These are phyloP conservation scores for Agastache rugosa DNA, from an alignment of 257 asterid species.

Conservation along the genomic window DNA sequence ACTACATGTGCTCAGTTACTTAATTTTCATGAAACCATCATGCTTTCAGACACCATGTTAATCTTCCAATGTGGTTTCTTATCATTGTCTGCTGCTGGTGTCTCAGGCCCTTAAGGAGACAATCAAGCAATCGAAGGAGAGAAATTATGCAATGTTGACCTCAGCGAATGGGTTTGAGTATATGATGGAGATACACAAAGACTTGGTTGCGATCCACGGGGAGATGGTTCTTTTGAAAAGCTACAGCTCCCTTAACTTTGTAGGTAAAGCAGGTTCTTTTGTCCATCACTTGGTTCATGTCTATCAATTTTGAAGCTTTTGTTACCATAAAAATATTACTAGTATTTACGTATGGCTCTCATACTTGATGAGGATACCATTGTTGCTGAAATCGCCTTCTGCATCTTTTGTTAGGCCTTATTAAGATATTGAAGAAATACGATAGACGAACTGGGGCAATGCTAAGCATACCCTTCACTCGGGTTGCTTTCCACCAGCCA, in stretches of 20 bases:
- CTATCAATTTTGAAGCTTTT: no score
- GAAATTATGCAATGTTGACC: constrained; percentile 43
- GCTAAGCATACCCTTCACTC: constrained; percentile 78
- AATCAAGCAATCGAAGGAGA: constrained; percentile 66
- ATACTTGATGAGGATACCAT: no score
- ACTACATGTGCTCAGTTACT: no score
- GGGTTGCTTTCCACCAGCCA: constrained; percentile 80
- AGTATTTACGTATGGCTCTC: no score
- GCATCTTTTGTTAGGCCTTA: constrained; percentile 56
- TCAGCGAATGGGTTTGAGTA: constrained; percentile 69
- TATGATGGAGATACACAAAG: constrained; percentile 74
- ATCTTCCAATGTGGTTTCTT: not conserved
- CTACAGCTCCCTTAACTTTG: constrained; percentile 92
- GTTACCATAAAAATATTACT: no score
- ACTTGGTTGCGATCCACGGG: constrained; percentile 86
- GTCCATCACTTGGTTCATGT: not conserved
- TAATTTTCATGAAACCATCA: no score
- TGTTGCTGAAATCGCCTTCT: constrained; percentile 13
- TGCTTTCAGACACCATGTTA: not conserved
- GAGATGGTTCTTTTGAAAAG: constrained; percentile 93
- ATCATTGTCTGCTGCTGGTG: constrained; percentile 25
- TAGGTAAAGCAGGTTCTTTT: constrained; percentile 54
- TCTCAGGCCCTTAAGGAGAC: constrained; percentile 77
- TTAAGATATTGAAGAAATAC: constrained; percentile 89
- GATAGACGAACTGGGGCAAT: constrained; percentile 87